A percentile compares a stretch with the other conserved stretches of the same genome.
Evolutionary conservation across 495 filamentous ascomycete species (phyloP).

Genomic region (Aspergillus avenaceus): DNA sequence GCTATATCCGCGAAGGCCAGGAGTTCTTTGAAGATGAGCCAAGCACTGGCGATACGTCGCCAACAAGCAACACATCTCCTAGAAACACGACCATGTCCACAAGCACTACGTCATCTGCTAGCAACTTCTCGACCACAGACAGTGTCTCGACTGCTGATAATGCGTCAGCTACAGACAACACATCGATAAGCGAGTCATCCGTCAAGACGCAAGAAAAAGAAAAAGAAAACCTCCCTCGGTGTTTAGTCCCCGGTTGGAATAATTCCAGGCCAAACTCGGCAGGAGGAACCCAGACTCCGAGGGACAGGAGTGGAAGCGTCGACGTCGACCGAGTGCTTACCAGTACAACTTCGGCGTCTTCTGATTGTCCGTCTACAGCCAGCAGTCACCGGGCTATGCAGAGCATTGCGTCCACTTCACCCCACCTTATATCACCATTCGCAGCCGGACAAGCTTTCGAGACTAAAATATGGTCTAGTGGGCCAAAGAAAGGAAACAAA

Average conservation of each 20-base stretch:
- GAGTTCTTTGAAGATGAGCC: constrained; percentile 43
- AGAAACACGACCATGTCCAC: neutral
- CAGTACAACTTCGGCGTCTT: neutral
- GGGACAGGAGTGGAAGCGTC: neutral
- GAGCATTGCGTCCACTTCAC: neutral
- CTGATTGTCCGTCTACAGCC: neutral
- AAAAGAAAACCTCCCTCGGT: neutral
- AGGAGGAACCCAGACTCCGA: neutral
- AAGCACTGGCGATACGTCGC: neutral
- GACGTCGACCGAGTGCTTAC: neutral
- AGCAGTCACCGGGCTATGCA: neutral
- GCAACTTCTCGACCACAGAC: neutral
- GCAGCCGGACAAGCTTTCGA: neutral
- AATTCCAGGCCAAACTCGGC: neutral
- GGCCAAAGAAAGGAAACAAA: neutral
- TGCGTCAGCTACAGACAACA: neutral
- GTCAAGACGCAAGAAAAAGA: neutral
- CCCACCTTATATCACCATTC: neutral
- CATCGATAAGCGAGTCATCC: neutral
- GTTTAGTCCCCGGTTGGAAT: neutral
- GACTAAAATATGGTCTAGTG: constrained; percentile 9
- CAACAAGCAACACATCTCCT: too few species aligned
- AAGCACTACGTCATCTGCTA: neutral
- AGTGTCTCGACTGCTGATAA: neutral
- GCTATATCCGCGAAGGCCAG: constrained; percentile 44